These are phyloP conservation scores for Diplotaxis tenuifolia DNA, from an alignment of 345 rosid genomes.

Conservation along the genomic window DNA sequence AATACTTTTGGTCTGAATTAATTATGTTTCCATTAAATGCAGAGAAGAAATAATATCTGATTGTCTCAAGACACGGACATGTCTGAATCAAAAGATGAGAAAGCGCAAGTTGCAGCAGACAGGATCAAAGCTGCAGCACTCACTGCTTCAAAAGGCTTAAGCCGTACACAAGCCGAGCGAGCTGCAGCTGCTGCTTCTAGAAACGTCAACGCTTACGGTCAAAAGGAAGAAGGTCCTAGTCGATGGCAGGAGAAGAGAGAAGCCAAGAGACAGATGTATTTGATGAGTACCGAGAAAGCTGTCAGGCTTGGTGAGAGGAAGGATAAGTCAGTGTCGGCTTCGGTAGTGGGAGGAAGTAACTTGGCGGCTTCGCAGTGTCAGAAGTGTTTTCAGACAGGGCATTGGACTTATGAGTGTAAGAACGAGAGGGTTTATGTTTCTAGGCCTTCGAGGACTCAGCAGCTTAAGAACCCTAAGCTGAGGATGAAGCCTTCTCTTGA, in stretches of 20 bases:
- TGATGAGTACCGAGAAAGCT: slow-evolving; percentile 96
- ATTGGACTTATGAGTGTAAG: slow-evolving; percentile 96
- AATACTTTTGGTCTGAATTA: neutral
- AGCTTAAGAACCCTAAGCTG: slow-evolving; percentile 86
- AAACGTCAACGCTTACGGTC: slow-evolving; percentile 96
- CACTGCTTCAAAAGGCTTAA: slow-evolving; percentile 83
- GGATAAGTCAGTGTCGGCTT: slow-evolving; percentile 53
- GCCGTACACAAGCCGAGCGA: slow-evolving; percentile 97
- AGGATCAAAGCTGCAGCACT: slow-evolving; percentile 92
- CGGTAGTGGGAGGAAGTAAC: slow-evolving; percentile 42
- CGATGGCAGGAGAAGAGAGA: slow-evolving; percentile 99
- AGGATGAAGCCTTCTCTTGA: slow-evolving; percentile 52
- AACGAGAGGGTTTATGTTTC: slow-evolving; percentile 90
- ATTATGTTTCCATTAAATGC: neutral
- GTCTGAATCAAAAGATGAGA: slow-evolving; percentile 89
- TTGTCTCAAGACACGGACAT: slow-evolving; percentile 36
- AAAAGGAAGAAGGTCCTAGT: slow-evolving; percentile 99
- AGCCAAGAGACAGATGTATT: slow-evolving; percentile 92
- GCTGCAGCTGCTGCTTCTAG: slow-evolving; percentile 93
- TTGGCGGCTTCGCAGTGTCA: slow-evolving; percentile 65
- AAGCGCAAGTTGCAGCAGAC: slow-evolving; percentile 86
- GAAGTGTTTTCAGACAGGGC: slow-evolving; percentile 88
- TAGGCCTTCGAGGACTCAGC: slow-evolving; percentile 89
- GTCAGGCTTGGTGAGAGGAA: slow-evolving; percentile 93
- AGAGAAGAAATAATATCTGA: slow-evolving; percentile 1